These are phyloP conservation scores for Podospora comata DNA, from an alignment of 495 filamentous ascomycete genomes.

Conservation along the genomic window DNA sequence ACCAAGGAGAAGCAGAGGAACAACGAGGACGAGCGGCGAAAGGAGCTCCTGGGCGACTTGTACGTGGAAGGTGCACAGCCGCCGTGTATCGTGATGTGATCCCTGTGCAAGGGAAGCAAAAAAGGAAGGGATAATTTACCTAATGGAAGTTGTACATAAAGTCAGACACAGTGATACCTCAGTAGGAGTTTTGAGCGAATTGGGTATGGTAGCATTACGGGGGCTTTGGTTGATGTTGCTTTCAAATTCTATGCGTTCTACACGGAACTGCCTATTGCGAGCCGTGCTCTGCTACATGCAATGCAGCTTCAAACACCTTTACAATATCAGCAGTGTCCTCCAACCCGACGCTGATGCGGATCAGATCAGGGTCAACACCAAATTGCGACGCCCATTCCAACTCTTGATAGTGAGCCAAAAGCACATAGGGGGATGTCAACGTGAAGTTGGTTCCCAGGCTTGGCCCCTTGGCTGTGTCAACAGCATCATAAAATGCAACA, in stretches of 20 bases:
- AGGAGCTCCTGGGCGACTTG: constrained; percentile 51
- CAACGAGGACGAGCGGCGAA: constrained; percentile 52
- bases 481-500: constrained; percentile 75
- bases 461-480: constrained; percentile 89
- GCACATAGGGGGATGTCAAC: constrained; percentile 79
- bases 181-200: not conserved
- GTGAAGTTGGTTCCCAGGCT: constrained; percentile 98
- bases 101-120: not conserved
- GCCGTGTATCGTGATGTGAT: constrained; percentile 45
- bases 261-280: not conserved
- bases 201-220: not conserved
- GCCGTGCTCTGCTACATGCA: constrained; percentile 39
- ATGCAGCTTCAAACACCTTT: constrained; percentile 46
- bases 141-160: not conserved
- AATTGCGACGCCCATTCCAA: constrained; percentile 82
- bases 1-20: constrained; percentile 59
- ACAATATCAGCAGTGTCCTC: constrained; percentile 69
- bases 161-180: not conserved
- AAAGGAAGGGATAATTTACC: not conserved
- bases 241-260: not conserved
- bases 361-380: constrained; percentile 70
- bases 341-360: constrained; percentile 86
- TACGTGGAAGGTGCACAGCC: constrained; percentile 41
- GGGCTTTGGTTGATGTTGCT: not conserved
- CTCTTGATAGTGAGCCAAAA: constrained; percentile 90